Evolutionary conservation across 371 early-diverging fungal species (phyloP).

Genomic region (Dinochytrium kinnereticum): DNA sequence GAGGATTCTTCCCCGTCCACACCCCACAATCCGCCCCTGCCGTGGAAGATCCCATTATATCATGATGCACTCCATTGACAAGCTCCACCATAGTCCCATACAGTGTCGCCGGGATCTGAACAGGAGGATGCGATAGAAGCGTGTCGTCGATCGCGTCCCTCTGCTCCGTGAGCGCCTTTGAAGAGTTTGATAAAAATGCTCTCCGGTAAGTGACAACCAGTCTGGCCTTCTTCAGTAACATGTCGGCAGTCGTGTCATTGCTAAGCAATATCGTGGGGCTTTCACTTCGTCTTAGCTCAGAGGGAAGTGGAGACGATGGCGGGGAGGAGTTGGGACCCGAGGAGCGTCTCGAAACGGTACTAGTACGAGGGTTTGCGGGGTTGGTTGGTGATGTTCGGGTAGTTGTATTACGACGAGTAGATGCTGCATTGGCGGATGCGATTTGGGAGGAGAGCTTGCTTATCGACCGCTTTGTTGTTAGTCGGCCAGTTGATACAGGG

Average conservation of each 20-base stretch:
- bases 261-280: too few species aligned
- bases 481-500: not conserved
- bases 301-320: not conserved
- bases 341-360: not conserved
- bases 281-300: not conserved
- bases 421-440: not conserved
- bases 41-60: not conserved
- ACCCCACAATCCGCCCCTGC: slow-evolving; percentile 8
- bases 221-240: slow-evolving; percentile 23
- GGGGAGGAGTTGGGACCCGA: not conserved
- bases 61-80: slow-evolving; percentile 25
- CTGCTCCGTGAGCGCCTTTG: not conserved
- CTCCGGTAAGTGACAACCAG: slow-evolving; percentile 14
- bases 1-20: slow-evolving; percentile 10
- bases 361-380: not conserved
- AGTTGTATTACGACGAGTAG: slow-evolving; percentile 1
- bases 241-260: not conserved
- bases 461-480: slow-evolving; percentile 5
- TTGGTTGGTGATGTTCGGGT: not conserved
- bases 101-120: slow-evolving; percentile 16
- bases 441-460: slow-evolving; percentile 1
- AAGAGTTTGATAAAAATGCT: not conserved
- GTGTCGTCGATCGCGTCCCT: not conserved
- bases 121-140: not conserved
- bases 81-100: slow-evolving; percentile 22